phyloP scores from a whole-genome alignment of 371 early-diverging fungal genomes.

The Mycotypha africana region DNA sequence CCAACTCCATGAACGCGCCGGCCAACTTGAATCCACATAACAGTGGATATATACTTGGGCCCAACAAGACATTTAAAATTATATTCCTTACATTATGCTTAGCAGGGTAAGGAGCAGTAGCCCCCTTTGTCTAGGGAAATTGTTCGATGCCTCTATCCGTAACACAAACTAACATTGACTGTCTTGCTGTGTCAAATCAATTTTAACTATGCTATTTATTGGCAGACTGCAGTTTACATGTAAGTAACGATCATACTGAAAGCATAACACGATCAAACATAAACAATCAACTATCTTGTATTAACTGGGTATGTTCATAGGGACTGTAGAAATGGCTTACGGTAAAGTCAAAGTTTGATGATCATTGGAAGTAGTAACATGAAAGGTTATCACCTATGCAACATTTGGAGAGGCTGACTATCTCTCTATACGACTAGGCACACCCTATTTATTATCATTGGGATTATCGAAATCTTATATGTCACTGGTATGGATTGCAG shows the following conservation, averaged over 20 bases:
- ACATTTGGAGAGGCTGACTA: too few relatives aligned
- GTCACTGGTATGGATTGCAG: constrained; percentile 95
- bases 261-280: too few relatives aligned
- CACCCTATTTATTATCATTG: constrained; percentile 85
- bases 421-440: too few relatives aligned
- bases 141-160: too few relatives aligned
- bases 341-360: too few relatives aligned
- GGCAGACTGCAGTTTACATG: constrained; percentile 40
- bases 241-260: constrained; percentile 16
- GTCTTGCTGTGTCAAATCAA: neutral
- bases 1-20: neutral
- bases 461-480: constrained; percentile 79
- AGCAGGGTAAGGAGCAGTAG: constrained; percentile 14
- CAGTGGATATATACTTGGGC: constrained; percentile 23
- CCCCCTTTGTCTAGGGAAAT: too few relatives aligned
- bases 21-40: neutral
- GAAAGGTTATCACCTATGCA: too few relatives aligned
- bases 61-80: constrained; percentile 27
- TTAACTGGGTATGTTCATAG: too few relatives aligned
- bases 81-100: constrained; percentile 40
- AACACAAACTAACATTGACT: too few relatives aligned
- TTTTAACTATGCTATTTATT: neutral
- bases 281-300: too few relatives aligned
- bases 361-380: neutral
- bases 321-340: constrained; percentile 71